phyloP scores from a whole-genome alignment of 192 early-diverging fungal genomes.

The Linnemannia schmuckeri region DNA sequence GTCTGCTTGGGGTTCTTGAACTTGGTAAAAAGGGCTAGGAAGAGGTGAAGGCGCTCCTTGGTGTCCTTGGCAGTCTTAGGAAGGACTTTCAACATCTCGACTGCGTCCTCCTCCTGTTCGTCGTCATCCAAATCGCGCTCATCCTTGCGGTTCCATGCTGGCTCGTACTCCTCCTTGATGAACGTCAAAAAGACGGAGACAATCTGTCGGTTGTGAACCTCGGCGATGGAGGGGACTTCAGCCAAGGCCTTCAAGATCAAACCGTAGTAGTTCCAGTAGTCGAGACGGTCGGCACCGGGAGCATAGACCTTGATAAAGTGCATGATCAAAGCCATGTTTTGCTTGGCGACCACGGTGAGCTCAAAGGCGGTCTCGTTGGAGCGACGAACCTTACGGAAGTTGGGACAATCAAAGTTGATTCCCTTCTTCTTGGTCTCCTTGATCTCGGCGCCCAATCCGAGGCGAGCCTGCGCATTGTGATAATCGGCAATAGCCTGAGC shows the following conservation, averaged over 20 bases:
- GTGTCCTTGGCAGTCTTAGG: constrained; percentile 48
- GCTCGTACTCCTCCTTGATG: constrained; percentile 65
- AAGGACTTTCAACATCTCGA: constrained; percentile 36
- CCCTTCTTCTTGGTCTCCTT: constrained; percentile 46
- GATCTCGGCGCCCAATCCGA: constrained; percentile 2
- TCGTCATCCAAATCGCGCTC: constrained; percentile 57
- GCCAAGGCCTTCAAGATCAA: constrained; percentile 72
- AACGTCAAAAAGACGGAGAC: constrained; percentile 76
- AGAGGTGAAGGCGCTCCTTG: constrained; percentile 56
- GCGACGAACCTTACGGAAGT: constrained; percentile 55
- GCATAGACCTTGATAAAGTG: constrained; percentile 60
- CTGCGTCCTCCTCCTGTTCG: constrained; percentile 56
- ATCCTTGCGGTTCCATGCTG: constrained; percentile 53
- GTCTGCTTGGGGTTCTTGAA: constrained; percentile 73
- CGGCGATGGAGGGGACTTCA: constrained; percentile 71
- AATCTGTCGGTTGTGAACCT: constrained; percentile 71
- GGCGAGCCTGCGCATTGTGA: constrained; percentile 25
- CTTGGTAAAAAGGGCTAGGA: constrained; percentile 75
- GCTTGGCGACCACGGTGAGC: constrained; percentile 44
- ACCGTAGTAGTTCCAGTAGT: constrained; percentile 79
- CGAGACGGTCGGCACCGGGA: constrained; percentile 65
- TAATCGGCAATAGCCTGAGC: constrained; percentile 42
- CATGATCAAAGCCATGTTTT: constrained; percentile 45
- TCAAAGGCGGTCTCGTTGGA: constrained; percentile 45
- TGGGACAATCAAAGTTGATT: constrained; percentile 70